Base-by-base conservation (phyloP, 2,329 filamentous ascomycete species). In the Arthrobotrys iridis region DNA sequence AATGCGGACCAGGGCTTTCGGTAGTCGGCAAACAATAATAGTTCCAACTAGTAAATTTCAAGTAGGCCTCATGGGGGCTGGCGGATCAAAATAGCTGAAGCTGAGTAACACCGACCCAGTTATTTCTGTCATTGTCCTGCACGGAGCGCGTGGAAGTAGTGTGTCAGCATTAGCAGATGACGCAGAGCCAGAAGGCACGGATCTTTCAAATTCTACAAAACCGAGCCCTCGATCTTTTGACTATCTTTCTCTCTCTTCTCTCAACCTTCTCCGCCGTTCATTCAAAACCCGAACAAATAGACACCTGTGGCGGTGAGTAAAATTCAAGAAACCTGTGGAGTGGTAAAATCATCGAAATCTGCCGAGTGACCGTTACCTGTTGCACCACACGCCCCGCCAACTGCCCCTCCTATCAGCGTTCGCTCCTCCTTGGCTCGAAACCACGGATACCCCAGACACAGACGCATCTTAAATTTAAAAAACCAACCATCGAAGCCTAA, bases 161-260 rank as follows among this genome's bases (percentile, higher is more conserved):
- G 65, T 70, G 65, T 70, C 65, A 70, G 65, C 65, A 70, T 63
- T 37, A 58, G 57, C 35, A 58, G 48, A 71, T 71, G 66, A 71
- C 66, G 66, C 66, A 71, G 57, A 41, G 35, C 26, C 15, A 22
- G 24, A 37, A 41, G 43, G 40, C 63, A 48, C 28, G 40, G 20
- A 41, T 40, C 50, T 48, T 58, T 46, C n/a, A n/a, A n/a, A n/a
- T n/a, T n/a, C 24, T 58, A 58, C 50, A 50, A 68, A 68, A 68
- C 30, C 50, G 28, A 26, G 28, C 10, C 18, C 22, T 52, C 11
- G 13, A 57, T 48, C 40, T 62, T 35, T 37, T 6, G 26, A 37
- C 30, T 20, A 22, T 70, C 28, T 37, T 22, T 24, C 35, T 24
- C 26, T 33, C 6, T 26, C 4, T 28, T n/a, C n/a, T n/a, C n/a